Conservation (phyloP, 208 protist species). For the Leishmania gerbilli region DNA sequence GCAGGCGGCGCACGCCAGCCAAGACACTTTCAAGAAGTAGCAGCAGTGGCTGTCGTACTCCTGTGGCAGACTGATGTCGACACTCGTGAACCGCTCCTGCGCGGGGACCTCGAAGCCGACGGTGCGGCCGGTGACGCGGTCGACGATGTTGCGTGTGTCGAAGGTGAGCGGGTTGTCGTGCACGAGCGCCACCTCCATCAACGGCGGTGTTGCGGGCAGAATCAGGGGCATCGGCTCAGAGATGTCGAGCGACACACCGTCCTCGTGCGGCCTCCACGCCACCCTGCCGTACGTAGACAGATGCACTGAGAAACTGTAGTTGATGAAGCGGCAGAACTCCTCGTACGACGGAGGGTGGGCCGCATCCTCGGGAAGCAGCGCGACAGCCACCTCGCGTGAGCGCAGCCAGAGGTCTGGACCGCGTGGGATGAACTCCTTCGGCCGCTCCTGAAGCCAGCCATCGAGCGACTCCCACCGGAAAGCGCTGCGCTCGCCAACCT, state of each 20-base stretch:
- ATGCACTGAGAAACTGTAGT: slow-evolving; percentile 62
- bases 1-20: slow-evolving; percentile 73
- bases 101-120: slow-evolving; percentile 47
- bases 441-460: slow-evolving; percentile 60
- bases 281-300: slow-evolving; percentile 47
- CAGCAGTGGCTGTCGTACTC: slow-evolving; percentile 59
- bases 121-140: slow-evolving; percentile 61
- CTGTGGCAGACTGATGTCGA: slow-evolving; percentile 62
- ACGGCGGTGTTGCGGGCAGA: slow-evolving; percentile 27
- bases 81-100: slow-evolving; percentile 63
- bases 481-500: slow-evolving; percentile 62
- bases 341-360: slow-evolving; percentile 50
- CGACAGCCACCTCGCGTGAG: slow-evolving; percentile 64
- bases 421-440: slow-evolving; percentile 48
- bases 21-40: slow-evolving; percentile 71
- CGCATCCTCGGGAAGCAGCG: slow-evolving; percentile 64
- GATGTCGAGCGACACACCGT: slow-evolving; percentile 33
- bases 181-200: slow-evolving; percentile 56
- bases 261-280: slow-evolving; percentile 42
- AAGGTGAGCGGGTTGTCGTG: slow-evolving; percentile 49
- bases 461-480: slow-evolving; percentile 81
- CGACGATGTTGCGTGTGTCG: slow-evolving; percentile 52
- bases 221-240: slow-evolving; percentile 17
- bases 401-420: slow-evolving; percentile 39
- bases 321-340: slow-evolving; percentile 73